A percentile compares a stretch with the other conserved stretches of the same genome.
Conservation (phyloP, 2,329 filamentous ascomycete species). For the Stachybotrys chlorohalonatus region DNA sequence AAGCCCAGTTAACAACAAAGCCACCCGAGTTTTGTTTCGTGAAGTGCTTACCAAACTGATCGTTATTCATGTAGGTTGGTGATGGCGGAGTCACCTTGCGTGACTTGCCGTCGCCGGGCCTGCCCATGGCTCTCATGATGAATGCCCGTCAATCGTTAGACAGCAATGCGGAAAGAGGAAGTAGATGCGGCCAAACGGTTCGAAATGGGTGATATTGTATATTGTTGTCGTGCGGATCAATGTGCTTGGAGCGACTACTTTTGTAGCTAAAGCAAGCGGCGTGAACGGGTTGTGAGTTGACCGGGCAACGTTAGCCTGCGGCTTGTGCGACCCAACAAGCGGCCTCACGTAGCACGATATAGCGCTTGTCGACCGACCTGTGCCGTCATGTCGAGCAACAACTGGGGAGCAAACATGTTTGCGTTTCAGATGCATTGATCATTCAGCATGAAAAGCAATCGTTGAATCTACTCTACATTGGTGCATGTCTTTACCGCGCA, state of each 20-base stretch:
- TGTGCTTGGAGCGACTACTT: background rate
- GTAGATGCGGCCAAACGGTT: background rate
- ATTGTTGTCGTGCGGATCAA: background rate
- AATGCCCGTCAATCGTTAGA: background rate
- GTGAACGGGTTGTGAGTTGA: background rate
- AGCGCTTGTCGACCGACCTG: too few relatives aligned
- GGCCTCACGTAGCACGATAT: background rate
- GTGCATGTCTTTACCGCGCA: background rate
- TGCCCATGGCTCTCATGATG: constrained; percentile 22
- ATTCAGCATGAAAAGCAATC: background rate
- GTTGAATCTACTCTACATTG: background rate
- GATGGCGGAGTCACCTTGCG: constrained; percentile 53
- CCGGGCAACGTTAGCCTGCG: background rate
- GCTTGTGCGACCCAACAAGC: background rate
- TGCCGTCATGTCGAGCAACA: too few relatives aligned
- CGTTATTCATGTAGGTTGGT: constrained; percentile 55
- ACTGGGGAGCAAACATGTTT: background rate
- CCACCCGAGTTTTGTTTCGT: background rate
- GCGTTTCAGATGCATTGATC: background rate
- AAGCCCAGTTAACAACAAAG: background rate
- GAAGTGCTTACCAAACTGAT: constrained; percentile 49
- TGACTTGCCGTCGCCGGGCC: constrained; percentile 23
- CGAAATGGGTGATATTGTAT: background rate
- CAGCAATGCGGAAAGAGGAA: background rate
- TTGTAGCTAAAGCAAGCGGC: background rate